Evolutionary conservation across 768 basidiomycete species (phyloP), one percentile per base, ranked within the genome.

Genomic region (Scleroderma bovista): DNA sequence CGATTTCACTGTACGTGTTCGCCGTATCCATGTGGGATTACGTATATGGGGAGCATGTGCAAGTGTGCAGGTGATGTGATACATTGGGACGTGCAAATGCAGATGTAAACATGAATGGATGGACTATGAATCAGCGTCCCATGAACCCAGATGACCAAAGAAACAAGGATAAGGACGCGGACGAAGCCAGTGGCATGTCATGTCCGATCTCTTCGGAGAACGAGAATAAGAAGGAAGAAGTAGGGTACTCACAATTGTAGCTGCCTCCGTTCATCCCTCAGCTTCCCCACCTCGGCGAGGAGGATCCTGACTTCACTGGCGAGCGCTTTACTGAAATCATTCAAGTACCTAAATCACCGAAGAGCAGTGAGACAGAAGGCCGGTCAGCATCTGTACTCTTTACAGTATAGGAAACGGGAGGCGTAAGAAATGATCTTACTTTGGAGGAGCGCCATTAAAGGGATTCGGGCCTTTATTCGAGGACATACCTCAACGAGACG

Each of bases 281-380:
- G 72, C 56, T 81, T 78, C 22, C 80, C 80, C 16, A 81, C 80
- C 56, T 81, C 80, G 19, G 75, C 74, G 22, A 81, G 73, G 15
- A 81, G 72, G 48, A 81, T 80, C 32, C 80, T 76, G n/a, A 81
- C 79, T 60, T 81, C 80, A 48, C 72, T 64, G 9, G 80, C 80
- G 34, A 81, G 75, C 1, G 80, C 80, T 56, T 81, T 82, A 65
- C 78, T 80, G 60, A 81, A 81, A 58, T 81, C 79, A 54, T 79
- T 77, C 46, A 81, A 60, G 60, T 81, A 80, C 62, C 76, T 76
- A 57, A 34, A 26, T 16, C 44, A 47, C 34, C 24, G 12, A 32
- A 13, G 42, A 24, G 51, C 15, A 34, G 32, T 39, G 49, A 42
- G 29, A 17, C 34, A 36, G 26, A 33, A 40, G 11, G 45, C 31